Evolutionary conservation across 306 rosid genomes (phyloP).

Genomic region (Myrica gale): DNA sequence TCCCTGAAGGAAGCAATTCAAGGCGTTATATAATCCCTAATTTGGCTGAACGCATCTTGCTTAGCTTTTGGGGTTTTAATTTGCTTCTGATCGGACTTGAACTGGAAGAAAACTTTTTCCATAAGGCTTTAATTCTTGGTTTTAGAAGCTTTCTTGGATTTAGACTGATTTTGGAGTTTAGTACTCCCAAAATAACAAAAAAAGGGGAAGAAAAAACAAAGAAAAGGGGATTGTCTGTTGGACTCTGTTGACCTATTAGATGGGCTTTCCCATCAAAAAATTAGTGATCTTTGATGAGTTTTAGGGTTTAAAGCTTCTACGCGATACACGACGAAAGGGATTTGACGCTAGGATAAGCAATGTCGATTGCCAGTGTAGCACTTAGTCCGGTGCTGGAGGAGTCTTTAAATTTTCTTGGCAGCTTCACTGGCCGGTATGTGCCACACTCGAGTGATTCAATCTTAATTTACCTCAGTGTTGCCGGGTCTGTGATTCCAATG

Average conservation of each 20-base stretch:
- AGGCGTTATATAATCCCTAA: constrained; percentile 23
- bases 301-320: constrained; percentile 38
- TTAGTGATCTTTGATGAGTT: constrained; percentile 13
- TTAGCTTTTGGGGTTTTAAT: constrained; percentile 26
- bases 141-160: not conserved
- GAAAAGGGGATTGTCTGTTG: not conserved
- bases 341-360: constrained; percentile 38
- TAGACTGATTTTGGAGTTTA: constrained; percentile 21
- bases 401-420: constrained; percentile 22
- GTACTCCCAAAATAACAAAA: not conserved
- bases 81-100: constrained; percentile 24
- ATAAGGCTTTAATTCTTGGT: constrained; percentile 26
- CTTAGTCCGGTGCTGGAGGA: constrained; percentile 42
- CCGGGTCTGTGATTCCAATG: constrained; percentile 57
- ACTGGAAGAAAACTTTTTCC: constrained; percentile 19
- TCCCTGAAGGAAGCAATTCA: constrained; percentile 14
- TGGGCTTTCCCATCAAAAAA: not conserved
- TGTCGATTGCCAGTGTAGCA: constrained; percentile 56
- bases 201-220: not conserved
- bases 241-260: not conserved
- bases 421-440: constrained; percentile 12
- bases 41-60: constrained; percentile 5
- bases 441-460: constrained; percentile 45
- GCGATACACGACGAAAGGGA: constrained; percentile 33
- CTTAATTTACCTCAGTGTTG: constrained; percentile 43